A percentile compares a stretch with the other conserved stretches of the same genome.
Evolutionary conservation across 208 protist genomes (phyloP).

Genomic region (Leishmania turanica): DNA sequence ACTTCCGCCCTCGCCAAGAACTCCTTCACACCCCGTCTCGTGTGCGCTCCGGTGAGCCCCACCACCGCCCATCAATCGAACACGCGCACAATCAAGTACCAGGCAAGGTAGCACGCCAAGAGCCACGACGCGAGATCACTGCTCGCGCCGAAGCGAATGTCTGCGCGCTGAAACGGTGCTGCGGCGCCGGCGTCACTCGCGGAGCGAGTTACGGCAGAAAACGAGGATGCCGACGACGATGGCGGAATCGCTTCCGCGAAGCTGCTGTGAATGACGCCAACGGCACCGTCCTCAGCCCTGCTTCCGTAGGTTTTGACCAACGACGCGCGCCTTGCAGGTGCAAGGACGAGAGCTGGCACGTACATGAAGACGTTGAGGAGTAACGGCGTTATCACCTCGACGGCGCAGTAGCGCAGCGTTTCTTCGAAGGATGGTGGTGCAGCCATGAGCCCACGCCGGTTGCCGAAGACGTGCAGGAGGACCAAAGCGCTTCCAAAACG

Average conservation of each 20-base stretch:
- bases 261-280: not conserved
- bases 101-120: slow-evolving; percentile 12
- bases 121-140: slow-evolving; percentile 9
- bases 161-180: not conserved
- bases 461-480: slow-evolving; percentile 28
- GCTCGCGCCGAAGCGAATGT: not conserved
- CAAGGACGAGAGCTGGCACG: slow-evolving; percentile 6
- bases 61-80: not conserved
- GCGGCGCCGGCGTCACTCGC: not conserved
- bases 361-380: slow-evolving; percentile 9
- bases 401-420: slow-evolving; percentile 4
- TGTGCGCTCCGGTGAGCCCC: not conserved
- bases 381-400: slow-evolving; percentile 6
- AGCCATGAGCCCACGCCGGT: slow-evolving; percentile 18
- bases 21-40: not conserved
- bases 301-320: not conserved
- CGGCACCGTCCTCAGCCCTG: not conserved
- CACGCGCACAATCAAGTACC: slow-evolving; percentile 12
- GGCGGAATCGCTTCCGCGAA: not conserved
- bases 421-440: slow-evolving; percentile 22
- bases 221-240: not conserved
- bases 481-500: slow-evolving; percentile 36
- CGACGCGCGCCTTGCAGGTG: not conserved
- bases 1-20: not conserved
- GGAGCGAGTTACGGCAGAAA: not conserved